These are phyloP conservation scores for Leccinum rimulosum DNA, from an alignment of 768 basidiomycete species.

Conservation along the genomic window DNA sequence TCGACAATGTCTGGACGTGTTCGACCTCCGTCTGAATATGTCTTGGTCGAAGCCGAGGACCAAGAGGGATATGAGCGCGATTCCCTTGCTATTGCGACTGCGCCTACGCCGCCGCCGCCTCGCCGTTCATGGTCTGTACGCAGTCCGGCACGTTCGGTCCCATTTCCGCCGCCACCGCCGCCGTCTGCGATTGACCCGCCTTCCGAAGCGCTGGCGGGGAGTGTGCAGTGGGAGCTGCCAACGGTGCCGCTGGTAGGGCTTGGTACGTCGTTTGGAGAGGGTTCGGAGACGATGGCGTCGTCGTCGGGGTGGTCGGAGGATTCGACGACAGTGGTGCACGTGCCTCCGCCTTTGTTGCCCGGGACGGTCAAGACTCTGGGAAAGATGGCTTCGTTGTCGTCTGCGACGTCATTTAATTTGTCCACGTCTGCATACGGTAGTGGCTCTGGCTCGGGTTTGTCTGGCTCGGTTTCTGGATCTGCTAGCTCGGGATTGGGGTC, in stretches of 20 bases:
- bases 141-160: background rate
- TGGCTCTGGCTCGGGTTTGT: background rate
- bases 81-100: background rate
- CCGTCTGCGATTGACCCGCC: too few relatives aligned
- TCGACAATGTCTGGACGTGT: slow-evolving; percentile 2
- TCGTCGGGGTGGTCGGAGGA: too few relatives aligned
- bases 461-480: background rate
- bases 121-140: slow-evolving; percentile 33
- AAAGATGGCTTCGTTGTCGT: slow-evolving; percentile 5
- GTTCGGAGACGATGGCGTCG: too few relatives aligned
- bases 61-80: slow-evolving; percentile 32
- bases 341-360: slow-evolving; percentile 19
- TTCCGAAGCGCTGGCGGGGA: too few relatives aligned
- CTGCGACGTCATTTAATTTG: slow-evolving; percentile 5
- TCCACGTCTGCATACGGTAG: background rate
- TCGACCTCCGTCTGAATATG: slow-evolving; percentile 49
- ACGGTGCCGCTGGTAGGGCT: too few relatives aligned
- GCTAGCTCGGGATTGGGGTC: too few relatives aligned
- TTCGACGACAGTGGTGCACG: too few relatives aligned
- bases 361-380: slow-evolving; percentile 9
- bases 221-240: too few relatives aligned
- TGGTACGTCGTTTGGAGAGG: too few relatives aligned
- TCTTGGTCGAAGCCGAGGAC: slow-evolving; percentile 57
- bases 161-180: too few relatives aligned
- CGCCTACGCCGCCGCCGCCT: slow-evolving; percentile 32